Evolutionary conservation across 148 eudicot genomes (phyloP), one percentile per base, ranked within the genome.

Genomic region (Rhododendron ovatum): DNA sequence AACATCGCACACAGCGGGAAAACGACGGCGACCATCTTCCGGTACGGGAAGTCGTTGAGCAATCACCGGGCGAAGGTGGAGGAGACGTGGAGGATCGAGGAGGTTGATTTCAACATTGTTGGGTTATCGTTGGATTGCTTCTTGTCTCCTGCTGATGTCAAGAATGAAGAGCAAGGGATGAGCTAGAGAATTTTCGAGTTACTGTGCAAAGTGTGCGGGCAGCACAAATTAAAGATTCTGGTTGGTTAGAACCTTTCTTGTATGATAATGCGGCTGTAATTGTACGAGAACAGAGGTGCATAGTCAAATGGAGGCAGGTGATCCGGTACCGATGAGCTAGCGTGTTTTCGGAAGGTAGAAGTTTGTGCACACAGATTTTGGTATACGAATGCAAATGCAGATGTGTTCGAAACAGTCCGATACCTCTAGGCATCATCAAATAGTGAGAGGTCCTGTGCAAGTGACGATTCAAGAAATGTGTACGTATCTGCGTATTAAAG

Each of bases 21-120:
- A 63, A 94, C 96, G 5, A 35, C 71, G 9, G 90, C 91, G 0
- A 84, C 92, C 0, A 78, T 94, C 20, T 91, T 86, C 63, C 86
- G 96, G 83, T 92, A 92, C 76, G 96, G 96, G n/a, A 81, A 83
- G 28, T 78, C 85, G 13, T 41, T 79, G n/a, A 92, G 88, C 20
- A 88, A 88, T n/a, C 89, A 88, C 50, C 81, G 80, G 85, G 90
- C 93, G 69, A 89, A 51, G 85, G 75, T 92, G 24, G 93, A 94
- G 84, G 96, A 94, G 90, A 89, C 90, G 4, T 92, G 96, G 93
- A 89, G 47, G 86, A 92, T 93, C 82, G 94, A 93, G 85, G 96
- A 93, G 87, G 77, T 91, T 2, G 96, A 92, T 88, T 92, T 93
- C 84, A 93, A 93, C 43, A 90, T 93, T 7, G 84, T 85, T 73